Evolutionary conservation across 2,329 filamentous ascomycete genomes (phyloP), one percentile per base, ranked within the genome.

Genomic region (Herpotrichia juniperi): DNA sequence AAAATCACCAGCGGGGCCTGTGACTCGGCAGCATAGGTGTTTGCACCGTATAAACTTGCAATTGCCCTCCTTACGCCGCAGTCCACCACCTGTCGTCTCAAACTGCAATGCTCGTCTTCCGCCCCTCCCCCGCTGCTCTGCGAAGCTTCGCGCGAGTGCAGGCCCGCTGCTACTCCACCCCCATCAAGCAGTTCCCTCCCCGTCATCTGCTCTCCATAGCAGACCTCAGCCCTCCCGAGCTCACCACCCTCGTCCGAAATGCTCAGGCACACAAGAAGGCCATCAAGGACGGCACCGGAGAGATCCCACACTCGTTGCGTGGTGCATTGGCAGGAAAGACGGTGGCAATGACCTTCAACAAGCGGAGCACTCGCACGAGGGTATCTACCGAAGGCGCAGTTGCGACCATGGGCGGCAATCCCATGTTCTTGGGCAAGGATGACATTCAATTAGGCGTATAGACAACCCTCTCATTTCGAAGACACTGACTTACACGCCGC

Each of bases 261-360:
- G 93, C 91, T 45, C 81, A 85, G 21, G 76, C 82, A 37, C 85
- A 91, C 78, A 97, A 97, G 75, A 76, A 83, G 48, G 80, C 85
- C 50, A 85, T 93, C 78, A 96, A 96, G 74, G 83, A 85, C 17
- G 58, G 53, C 22, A 69, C 67, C 14, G 84, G 85, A 40, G 79
- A 82, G 48, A 76, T 84, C 42, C 85, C 88, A 2, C 72, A 78
- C 45, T 77, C 80, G 37, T 78, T 96, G 48, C 78, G 82, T 48
- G 81, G 82, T 34, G 79, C 84, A 10, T 78, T 99, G 57, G 76
- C 83, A 1, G 90, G 91, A 46, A 86, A 91, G 74, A 93, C 92
- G 0, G 85, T 99, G 26, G 93, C 94, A 61, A 89, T 99, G 87
- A 91, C 96, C 82, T 99, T 99, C 81, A 96, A 84, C 82, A 99